phyloP scores from a whole-genome alignment of 345 rosid species.

The Salix dunnii region DNA sequence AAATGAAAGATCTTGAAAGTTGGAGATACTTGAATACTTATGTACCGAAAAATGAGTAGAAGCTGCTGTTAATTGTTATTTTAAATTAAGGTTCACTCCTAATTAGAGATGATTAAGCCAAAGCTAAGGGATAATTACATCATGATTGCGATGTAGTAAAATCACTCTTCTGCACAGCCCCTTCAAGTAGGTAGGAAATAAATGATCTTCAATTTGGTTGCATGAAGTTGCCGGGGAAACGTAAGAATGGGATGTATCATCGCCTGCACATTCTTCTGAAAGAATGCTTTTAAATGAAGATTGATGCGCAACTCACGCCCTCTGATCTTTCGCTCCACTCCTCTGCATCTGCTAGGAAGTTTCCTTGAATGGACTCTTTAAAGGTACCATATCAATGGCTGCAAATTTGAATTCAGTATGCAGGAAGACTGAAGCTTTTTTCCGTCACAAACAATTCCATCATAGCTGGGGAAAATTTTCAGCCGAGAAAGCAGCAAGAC shows the following conservation, averaged over 20 bases:
- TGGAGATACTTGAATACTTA: too few relatives aligned
- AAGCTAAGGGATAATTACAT: not conserved
- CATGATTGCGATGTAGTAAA: not conserved
- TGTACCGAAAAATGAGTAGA: too few relatives aligned
- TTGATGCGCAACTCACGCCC: not conserved
- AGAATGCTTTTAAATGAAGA: conserved; percentile 3
- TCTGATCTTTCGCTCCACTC: not conserved
- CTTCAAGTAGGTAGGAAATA: not conserved
- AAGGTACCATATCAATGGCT: conserved; percentile 22
- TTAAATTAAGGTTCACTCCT: not conserved
- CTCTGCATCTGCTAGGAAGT: conserved; percentile 26
- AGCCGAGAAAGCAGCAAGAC: not conserved
- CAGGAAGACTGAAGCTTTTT: not conserved
- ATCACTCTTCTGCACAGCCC: not conserved
- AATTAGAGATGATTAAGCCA: too few relatives aligned
- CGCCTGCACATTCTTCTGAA: not conserved
- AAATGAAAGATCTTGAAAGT: not conserved
- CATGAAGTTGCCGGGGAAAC: not conserved
- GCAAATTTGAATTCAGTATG: conserved; percentile 9
- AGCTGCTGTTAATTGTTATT: too few relatives aligned
- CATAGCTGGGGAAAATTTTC: not conserved
- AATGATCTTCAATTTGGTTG: not conserved
- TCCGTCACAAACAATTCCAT: conserved; percentile 7
- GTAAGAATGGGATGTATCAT: not conserved
- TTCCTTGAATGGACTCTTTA: conserved; percentile 34